These are phyloP conservation scores for Naegleria fowleri DNA, from an alignment of 208 protist species.

Conservation along the genomic window DNA sequence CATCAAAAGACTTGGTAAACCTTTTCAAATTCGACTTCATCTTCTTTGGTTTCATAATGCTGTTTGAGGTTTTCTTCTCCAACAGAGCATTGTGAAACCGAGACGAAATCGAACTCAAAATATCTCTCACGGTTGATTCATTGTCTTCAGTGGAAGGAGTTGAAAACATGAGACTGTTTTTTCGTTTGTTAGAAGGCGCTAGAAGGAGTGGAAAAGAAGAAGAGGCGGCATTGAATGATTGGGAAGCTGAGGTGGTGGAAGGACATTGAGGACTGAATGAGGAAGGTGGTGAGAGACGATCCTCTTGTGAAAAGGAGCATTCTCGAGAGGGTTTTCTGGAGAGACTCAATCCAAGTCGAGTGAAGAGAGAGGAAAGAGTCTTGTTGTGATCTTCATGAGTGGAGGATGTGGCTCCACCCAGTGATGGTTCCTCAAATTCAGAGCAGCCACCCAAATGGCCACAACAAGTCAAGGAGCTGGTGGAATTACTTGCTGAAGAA, in stretches of 20 bases:
- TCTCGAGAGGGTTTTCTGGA: too few relatives aligned
- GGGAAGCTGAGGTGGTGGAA: background rate
- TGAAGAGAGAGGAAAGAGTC: background rate
- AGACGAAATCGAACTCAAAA: background rate
- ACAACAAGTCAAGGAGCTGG: background rate
- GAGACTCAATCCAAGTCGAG: background rate
- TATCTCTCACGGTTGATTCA: background rate
- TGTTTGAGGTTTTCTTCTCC: background rate
- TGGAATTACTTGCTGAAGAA: too few relatives aligned
- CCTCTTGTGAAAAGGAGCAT: too few relatives aligned
- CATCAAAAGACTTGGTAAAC: background rate
- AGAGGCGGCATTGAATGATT: too few relatives aligned
- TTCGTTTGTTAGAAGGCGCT: background rate
- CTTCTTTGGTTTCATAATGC: background rate
- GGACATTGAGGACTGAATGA: too few relatives aligned
- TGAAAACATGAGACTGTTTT: background rate
- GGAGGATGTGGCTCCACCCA: background rate
- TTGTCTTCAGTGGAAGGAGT: background rate
- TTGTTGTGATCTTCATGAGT: background rate
- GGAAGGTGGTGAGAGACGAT: too few relatives aligned
- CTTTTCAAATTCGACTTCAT: background rate
- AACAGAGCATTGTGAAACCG: background rate
- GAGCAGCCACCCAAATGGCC: background rate
- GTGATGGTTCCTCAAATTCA: background rate
- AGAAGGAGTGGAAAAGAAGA: background rate